Base-by-base conservation (phyloP, 164 flowering plant species). In the Kingdonia uniflora region DNA sequence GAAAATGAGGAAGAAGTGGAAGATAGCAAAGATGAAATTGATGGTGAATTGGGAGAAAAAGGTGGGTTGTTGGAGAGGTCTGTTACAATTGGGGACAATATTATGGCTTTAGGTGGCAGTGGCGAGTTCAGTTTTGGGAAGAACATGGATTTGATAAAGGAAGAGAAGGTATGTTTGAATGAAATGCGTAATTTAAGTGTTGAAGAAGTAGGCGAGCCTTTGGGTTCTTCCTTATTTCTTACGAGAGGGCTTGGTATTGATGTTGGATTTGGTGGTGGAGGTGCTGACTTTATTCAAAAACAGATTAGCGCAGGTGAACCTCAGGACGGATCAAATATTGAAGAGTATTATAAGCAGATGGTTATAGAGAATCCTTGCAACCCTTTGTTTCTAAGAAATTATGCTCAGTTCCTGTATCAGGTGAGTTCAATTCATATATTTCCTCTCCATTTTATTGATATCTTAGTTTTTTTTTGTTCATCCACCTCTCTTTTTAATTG, bases 361-460 rank as follows among this genome's bases (percentile, higher is more conserved):
- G 54, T 81, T 58, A 74, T 73, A 26, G 80, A 78, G 64, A 61
- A 72, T 63, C 90, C 87, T 37, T 55, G 55, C 57, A 75, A 68
- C 43, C 58, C 81, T 47, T 69, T 73, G 57, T 58, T 69, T 51
- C 62, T 87, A 42, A 71, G 72, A 52, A 76, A 75, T 33, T 84
- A 78, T 78, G 89, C 96, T 51, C 80, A 70, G 51, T 80, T 74
- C 52, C 55, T 87, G 49, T 54, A 60, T 65, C 50, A 64, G 71
- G 71, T 71, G 25, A 60, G 62, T 17, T 14, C 21, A 8, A 3
- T 29, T 29, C 8, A 29, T 29, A 29, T 29, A n/a, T 29, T 29
- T 29, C 35, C 6, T 29, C 8, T 8, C 8, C 8, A 29, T 29
- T 29, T 4, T 29, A 8, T 3, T 29, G 35, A 29, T 29, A 29